Base-by-base conservation (phyloP, 2,329 filamentous ascomycete species). In the Ophiocordyceps robertsii region DNA sequence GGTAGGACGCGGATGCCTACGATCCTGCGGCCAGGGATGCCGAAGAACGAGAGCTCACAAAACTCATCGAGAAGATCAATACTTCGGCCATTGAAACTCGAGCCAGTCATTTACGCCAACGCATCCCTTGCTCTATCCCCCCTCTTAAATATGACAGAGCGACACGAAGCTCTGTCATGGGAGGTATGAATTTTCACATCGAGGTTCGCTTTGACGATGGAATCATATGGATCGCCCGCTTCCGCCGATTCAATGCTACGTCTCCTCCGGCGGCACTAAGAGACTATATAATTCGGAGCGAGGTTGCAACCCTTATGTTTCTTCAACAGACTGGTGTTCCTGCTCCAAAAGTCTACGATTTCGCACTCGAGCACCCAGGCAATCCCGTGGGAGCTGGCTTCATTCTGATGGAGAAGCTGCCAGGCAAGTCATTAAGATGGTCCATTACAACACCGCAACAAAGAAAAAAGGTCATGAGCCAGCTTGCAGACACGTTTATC, bases 161-260 rank as follows among this genome's bases (percentile, higher is more conserved):
- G 4, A 59, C 46, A 19, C 55, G 51, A 38, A 58, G 49, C 32
- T 59, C 61, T 6, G 56, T 66, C 0, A 69, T 69, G 60, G 64
- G 64, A 2, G 62, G 63, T 3, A 65, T 63, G 59, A 68, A 69
- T 46, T 69, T 63, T 48, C 63, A 69, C 45, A 47, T 65, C 35
- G 58, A 64, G 32, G 49, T 70, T 40, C 43, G 39, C 7, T 70
- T 70, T 45, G 56, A 65, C 6, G 66, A 69, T 47, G 62, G 62
- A 35, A 46, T 64, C 24, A 53, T 46, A 38, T 69, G 65, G 67
- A 53, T 69, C 2, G 62, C 63, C 16, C 58, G 66, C 12, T 59
- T 69, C 39, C 62, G 61, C 40, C 58, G 60, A 45, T 56, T 50
- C 43, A 65, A 67, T 43, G 57, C 58, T n/a, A 62, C 57, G 17